Evolutionary conservation across 495 filamentous ascomycete species (phyloP).

Genomic region (Talaromyces borbonicus): DNA sequence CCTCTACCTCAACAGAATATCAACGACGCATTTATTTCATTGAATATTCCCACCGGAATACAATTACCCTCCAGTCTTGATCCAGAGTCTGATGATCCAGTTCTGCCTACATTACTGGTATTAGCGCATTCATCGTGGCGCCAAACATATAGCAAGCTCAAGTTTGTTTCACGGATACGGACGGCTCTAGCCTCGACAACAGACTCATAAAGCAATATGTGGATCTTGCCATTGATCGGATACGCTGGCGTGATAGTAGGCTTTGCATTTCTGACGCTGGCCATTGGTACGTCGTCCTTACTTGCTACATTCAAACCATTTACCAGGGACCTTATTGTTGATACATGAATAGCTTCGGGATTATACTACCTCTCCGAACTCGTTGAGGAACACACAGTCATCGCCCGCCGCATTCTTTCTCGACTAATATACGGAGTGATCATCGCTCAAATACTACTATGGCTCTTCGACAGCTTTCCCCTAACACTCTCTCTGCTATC

Average conservation of each 20-base stretch:
- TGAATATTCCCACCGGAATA: too few species aligned
- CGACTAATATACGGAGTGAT: conserved; percentile 82
- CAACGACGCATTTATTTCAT: too few species aligned
- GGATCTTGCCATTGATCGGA: conserved; percentile 82
- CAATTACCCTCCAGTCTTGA: too few species aligned
- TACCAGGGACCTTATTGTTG: not conserved
- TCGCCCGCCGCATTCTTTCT: conserved; percentile 75
- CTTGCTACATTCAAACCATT: not conserved
- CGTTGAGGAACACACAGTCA: conserved; percentile 93
- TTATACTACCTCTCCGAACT: conserved; percentile 97
- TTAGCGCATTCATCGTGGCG: too few species aligned
- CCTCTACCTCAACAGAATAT: too few species aligned
- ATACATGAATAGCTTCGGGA: conserved; percentile 59
- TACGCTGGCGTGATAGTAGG: conserved; percentile 81
- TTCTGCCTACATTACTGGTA: too few species aligned
- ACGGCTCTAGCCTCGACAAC: too few species aligned
- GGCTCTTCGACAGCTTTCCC: conserved; percentile 77
- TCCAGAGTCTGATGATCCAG: too few species aligned
- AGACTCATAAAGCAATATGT: conserved; percentile 48
- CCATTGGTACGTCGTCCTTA: conserved; percentile 57
- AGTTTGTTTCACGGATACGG: too few species aligned
- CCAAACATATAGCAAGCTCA: too few species aligned
- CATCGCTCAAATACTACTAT: conserved; percentile 60
- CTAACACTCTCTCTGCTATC: conserved; percentile 61
- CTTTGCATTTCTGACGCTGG: conserved; percentile 86